Evolutionary conservation across 306 rosid species (phyloP).

Genomic region (Fragaria vesca): DNA sequence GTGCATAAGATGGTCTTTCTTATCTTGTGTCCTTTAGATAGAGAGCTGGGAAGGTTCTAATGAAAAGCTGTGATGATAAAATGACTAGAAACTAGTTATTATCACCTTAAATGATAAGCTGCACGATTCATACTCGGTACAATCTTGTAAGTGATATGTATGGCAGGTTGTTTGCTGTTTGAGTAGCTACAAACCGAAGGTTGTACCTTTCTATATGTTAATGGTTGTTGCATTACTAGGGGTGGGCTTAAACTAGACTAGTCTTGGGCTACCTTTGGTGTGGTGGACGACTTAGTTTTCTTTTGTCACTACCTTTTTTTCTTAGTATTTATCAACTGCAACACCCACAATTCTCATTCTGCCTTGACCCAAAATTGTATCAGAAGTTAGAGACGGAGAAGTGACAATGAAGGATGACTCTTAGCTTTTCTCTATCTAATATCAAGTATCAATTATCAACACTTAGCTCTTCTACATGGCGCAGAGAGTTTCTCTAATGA

Average conservation of each 20-base stretch:
- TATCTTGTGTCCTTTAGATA: background rate
- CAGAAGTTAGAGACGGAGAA: background rate
- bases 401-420: background rate
- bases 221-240: background rate
- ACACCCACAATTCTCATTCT: background rate
- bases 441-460: background rate
- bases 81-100: background rate
- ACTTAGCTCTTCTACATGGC: background rate
- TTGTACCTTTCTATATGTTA: background rate
- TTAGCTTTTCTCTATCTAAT: background rate
- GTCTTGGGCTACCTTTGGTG: background rate
- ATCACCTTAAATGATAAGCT: background rate
- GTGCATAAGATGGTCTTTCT: background rate
- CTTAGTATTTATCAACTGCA: background rate
- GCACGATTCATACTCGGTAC: background rate
- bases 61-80: background rate
- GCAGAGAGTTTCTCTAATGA: background rate
- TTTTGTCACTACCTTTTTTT: too few species aligned
- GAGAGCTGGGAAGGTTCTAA: background rate
- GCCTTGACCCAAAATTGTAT: background rate
- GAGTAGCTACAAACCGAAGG: background rate
- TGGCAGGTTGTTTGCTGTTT: background rate
- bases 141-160: background rate
- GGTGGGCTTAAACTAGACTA: background rate
- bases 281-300: background rate